Conservation (phyloP, 129 eudicot species). For the Sambucus nigra region DNA sequence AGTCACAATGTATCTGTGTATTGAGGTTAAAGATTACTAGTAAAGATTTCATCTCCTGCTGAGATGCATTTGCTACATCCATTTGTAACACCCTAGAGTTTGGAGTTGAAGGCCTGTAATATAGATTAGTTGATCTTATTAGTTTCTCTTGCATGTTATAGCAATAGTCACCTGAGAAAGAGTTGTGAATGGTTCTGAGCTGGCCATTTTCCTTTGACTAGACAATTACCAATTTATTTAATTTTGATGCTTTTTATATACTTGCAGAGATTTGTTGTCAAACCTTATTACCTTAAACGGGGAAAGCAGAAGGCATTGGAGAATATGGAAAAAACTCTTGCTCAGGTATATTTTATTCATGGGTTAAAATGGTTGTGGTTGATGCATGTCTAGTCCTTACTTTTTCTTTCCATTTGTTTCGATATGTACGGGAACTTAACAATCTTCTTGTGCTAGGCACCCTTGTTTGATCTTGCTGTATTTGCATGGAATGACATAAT, state of each 20-base stretch:
- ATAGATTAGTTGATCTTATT: constrained; percentile 4
- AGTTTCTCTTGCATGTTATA: not conserved
- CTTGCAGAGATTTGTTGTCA: constrained; percentile 59
- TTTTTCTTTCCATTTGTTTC: not conserved
- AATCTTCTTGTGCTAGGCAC: not conserved
- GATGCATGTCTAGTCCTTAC: not conserved
- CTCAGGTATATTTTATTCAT: constrained; percentile 47
- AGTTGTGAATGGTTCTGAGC: not conserved
- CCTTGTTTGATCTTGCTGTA: not conserved
- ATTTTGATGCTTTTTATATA: not conserved
- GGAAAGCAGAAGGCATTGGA: constrained; percentile 74
- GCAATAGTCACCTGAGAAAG: not conserved
- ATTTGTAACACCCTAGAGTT: too few relatives aligned
- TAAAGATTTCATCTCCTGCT: too few relatives aligned
- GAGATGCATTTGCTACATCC: too few relatives aligned
- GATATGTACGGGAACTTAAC: not conserved
- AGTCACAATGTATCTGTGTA: too few relatives aligned
- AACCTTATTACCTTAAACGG: constrained; percentile 68
- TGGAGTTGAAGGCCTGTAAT: too few relatives aligned
- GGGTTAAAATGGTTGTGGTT: not conserved
- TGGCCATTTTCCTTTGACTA: not conserved
- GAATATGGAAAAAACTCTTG: constrained; percentile 54
- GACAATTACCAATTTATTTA: not conserved
- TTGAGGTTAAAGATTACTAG: too few relatives aligned
- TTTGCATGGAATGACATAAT: too few relatives aligned